These are phyloP conservation scores for Xylariaceae sp. DNA, from an alignment of 2,329 filamentous ascomycete genomes.

Conservation along the genomic window DNA sequence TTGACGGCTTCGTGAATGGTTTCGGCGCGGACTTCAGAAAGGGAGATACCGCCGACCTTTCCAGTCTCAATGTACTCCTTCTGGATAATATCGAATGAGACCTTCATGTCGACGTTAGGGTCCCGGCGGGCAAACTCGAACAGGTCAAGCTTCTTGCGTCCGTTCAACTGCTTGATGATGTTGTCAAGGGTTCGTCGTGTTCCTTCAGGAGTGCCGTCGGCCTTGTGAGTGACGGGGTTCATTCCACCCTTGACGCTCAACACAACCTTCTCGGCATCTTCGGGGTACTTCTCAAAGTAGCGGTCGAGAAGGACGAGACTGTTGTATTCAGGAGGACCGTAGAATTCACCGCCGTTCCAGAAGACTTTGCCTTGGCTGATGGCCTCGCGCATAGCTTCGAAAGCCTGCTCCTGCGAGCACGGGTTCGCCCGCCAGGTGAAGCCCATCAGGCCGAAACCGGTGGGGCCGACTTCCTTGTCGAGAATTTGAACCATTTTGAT, in stretches of 20 bases:
- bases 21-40: slow-evolving; percentile 38
- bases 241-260: slow-evolving; percentile 53
- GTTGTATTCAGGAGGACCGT: slow-evolving; percentile 47
- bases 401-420: slow-evolving; percentile 36
- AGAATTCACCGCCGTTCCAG: slow-evolving; percentile 55
- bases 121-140: slow-evolving; percentile 51
- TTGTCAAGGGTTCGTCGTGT: slow-evolving; percentile 48
- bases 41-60: slow-evolving; percentile 37
- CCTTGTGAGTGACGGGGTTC: slow-evolving; percentile 26
- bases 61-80: slow-evolving; percentile 37
- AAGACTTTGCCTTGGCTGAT: slow-evolving; percentile 36
- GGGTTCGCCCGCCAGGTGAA: slow-evolving; percentile 30
- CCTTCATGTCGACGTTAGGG: slow-evolving; percentile 35
- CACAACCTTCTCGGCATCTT: slow-evolving; percentile 51
- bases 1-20: slow-evolving; percentile 36
- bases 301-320: slow-evolving; percentile 47
- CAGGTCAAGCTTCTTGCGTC: slow-evolving; percentile 48
- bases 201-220: slow-evolving; percentile 44
- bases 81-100: slow-evolving; percentile 32
- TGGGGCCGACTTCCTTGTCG: slow-evolving; percentile 26
- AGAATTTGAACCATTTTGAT: slow-evolving; percentile 27
- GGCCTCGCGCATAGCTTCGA: slow-evolving; percentile 45
- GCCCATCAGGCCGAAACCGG: slow-evolving; percentile 30
- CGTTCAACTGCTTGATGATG: slow-evolving; percentile 37
- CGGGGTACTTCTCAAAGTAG: slow-evolving; percentile 53